Base-by-base conservation (phyloP, 2,329 filamentous ascomycete genomes). In the Pezicula carpinea region DNA sequence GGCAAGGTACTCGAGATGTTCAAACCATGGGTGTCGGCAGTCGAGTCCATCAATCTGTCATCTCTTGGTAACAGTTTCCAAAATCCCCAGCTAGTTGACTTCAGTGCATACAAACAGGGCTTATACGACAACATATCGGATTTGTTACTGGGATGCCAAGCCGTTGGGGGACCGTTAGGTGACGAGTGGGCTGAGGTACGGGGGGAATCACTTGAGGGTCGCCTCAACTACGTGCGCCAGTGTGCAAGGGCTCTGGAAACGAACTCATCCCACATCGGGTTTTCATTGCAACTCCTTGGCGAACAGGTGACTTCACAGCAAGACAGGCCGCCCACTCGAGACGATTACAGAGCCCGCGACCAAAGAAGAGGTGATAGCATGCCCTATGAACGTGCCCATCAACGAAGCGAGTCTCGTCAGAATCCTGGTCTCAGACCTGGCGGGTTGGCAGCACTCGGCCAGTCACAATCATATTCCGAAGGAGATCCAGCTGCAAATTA, bases 151-250 rank as follows among this genome's bases (percentile, higher is more conserved):
- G 83, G 85, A 49, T 96, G 91, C 60, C 93, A 99, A 67, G 83
- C 87, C 19, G 86, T 97, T n/a, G 88, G 90, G 5, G 89, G 89
- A 7, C 93, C 93, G 5, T 69, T 99, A 36, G 88, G 86, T 7
- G 93, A 99, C 63, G 93, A 99, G 68, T 99, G 93, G 93, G 82
- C 91, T 4, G 90, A 96, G 64, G 75, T 91, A n/a, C 83, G 90
- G 36, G 89, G 90, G 2, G 89, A 95, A 63, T 87, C 91, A 6
- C 73, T 99, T 23, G 92, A 96, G 61, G 89, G 89, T 55, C 83
- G 93, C 18, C 69, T 97, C 21, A 87, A 86, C 53, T 85, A 87
- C 53, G 89, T 96, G 49, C 81, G 86, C 44, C 76, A 82, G 49
- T 87, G 89, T 51, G 82, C 85, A 8, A 81, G 86, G 57, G 87